These are phyloP conservation scores for Penicillium hesseltinei DNA, from an alignment of 2,329 filamentous ascomycete species.

Conservation along the genomic window DNA sequence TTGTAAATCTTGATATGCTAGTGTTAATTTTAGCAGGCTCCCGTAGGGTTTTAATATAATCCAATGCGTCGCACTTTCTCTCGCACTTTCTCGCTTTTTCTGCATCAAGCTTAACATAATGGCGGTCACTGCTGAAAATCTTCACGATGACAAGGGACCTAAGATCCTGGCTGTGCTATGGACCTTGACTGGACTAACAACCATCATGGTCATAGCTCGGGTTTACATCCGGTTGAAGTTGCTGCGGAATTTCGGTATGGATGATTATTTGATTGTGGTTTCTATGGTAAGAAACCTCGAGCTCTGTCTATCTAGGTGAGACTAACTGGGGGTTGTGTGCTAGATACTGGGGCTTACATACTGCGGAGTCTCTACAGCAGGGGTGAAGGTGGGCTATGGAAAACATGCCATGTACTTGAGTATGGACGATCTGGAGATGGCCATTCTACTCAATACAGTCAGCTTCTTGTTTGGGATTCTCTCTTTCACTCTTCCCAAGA, in stretches of 20 bases:
- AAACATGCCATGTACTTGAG: constrained; percentile 38
- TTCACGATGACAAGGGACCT: constrained; percentile 36
- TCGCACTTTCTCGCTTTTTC: background rate
- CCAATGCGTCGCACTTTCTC: background rate
- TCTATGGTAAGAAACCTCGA: constrained; percentile 29
- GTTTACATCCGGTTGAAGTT: constrained; percentile 36
- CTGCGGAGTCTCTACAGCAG: constrained; percentile 35
- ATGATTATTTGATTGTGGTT: constrained; percentile 40
- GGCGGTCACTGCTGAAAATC: constrained; percentile 10
- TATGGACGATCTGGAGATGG: constrained; percentile 27
- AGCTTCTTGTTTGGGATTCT: constrained; percentile 32
- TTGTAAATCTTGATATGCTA: background rate
- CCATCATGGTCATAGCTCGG: constrained; percentile 33
- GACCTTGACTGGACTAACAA: constrained; percentile 31
- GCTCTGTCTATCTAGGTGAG: background rate
- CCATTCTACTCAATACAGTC: constrained; percentile 26
- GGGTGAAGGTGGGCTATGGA: constrained; percentile 42
- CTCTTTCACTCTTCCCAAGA: constrained; percentile 31
- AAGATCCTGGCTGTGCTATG: constrained; percentile 34
- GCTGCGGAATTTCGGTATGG: constrained; percentile 34
- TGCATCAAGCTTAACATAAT: constrained; percentile 3
- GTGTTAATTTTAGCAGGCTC: background rate
- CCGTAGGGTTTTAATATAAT: background rate
- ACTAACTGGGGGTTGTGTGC: background rate
- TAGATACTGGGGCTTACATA: constrained; percentile 38